Base-by-base conservation (phyloP, 805 yeast species). In the Barnettozyma californica region DNA sequence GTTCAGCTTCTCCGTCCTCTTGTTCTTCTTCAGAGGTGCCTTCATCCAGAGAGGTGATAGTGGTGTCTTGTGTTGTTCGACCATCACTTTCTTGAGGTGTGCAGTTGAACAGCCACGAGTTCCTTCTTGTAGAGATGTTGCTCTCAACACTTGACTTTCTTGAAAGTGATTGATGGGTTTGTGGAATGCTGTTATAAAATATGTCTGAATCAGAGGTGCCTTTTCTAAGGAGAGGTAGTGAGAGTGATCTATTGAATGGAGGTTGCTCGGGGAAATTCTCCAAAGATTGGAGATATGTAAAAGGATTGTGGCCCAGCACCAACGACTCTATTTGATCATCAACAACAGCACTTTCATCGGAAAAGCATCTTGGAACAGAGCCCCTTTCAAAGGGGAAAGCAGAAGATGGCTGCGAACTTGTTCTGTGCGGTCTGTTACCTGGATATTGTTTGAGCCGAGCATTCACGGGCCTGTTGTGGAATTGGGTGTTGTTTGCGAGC, bases 91-190 rank as follows among this genome's bases (percentile, higher is more conserved):
- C 27, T 13, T 23, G 40, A 14, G 42, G 49, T 2, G 38, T 31
- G 35, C 49, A 46, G 18, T 46, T 37, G 26, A 40, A 46, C 9
- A 46, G 42, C 20, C 42, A 46, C 21, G 49, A 46, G 34, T 27
- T 46, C 23, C 41, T 27, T 23, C 36, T 36, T 5, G 44, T 31
- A 14, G 29, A 11, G 16, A 16, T 10, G 4, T 33, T 39, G 25
- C 40, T 19, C 40, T n/a, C 18, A 33, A 43, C 14, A 27, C 45
- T 23, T 19, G 47, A 39, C 31, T 43, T 47, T 26, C 47, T 38
- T 23, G 50, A 39, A 1, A 5, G 4, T 14, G 25, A 1, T 5
- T 34, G 33, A 13, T 29, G 33, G 8, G 33, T 29, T 29, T 5
- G n/a, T 29, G 33, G n/a, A 16, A 29, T 29, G 33, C 14, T 29